Evolutionary conservation across 2,329 filamentous ascomycete genomes (phyloP), one percentile per base, ranked within the genome.

Genomic region (Tolypocladium sp.): DNA sequence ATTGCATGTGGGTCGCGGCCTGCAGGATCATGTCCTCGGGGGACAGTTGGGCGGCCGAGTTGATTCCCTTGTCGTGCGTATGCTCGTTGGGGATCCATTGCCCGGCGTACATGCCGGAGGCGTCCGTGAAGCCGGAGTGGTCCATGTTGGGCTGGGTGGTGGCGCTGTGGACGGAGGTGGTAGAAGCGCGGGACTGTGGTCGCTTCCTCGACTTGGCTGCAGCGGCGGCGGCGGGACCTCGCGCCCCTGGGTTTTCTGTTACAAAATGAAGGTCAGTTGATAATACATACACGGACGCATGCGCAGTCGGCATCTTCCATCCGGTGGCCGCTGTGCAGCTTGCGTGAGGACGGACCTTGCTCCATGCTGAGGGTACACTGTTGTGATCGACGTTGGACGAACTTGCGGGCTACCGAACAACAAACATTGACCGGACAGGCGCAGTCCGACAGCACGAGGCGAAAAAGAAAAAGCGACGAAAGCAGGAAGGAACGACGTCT

Each of bases 11-110:
- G 27, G 79, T 77, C 35, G 80, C 78, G 22, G 81, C 79, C 59
- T 84, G 81, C 61, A 87, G 73, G 55, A 87, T 79, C 73, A 86
- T 79, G 61, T 84, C 82, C 64, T 86, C 84, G 30, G 81, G 73
- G 3, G 81, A 78, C 75, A 86, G 77, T 57, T 79, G 77, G 38
- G 75, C 71, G 40, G 70, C 69, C 20, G 71, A 67, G 9, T 70
- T 67, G 62, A 82, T 76, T 55, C 77, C 75, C 65, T 77, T 77
- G 12, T 73, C 66, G 57, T 78, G 77, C 56, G 64, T 65, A 62
- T 79, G 76, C 56, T 75, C 75, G 62, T 74, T 78, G 57, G 73
- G 62, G 57, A 79, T 70, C 82, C 82, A 85, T 71, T 80, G 78
- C 38, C 76, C 72, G 25, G 71, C 67, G 63, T 81, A 83, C 63